phyloP scores from a whole-genome alignment of 2,329 filamentous ascomycete genomes.

The Cryoendolithus antarcticus region DNA sequence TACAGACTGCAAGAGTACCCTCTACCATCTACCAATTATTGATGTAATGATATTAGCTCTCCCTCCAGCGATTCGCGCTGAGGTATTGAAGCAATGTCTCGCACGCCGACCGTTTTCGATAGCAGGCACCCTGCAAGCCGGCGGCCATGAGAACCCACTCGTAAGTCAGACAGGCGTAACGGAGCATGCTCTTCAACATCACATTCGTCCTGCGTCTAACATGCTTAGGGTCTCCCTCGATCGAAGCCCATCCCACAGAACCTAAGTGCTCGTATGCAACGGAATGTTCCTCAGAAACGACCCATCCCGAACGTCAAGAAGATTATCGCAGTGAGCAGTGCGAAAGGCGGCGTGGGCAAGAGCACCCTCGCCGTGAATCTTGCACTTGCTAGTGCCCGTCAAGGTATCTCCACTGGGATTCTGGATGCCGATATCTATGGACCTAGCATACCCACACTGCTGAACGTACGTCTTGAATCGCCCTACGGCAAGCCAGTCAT shows the following conservation, averaged over 20 bases:
- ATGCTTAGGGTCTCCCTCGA: slow-evolving; percentile 63
- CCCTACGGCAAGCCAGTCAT: background rate
- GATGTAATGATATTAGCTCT: background rate
- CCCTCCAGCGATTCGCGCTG: background rate
- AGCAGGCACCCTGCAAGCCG: slow-evolving; percentile 1
- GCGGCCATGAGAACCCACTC: slow-evolving; percentile 17
- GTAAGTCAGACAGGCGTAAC: slow-evolving; percentile 6
- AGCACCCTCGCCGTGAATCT: slow-evolving; percentile 92
- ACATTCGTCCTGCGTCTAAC: background rate
- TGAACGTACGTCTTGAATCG: slow-evolving; percentile 55
- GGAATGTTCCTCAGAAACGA: slow-evolving; percentile 64
- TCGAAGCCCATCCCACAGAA: slow-evolving; percentile 49
- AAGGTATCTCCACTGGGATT: slow-evolving; percentile 72
- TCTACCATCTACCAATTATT: too few species aligned
- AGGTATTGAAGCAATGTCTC: slow-evolving; percentile 2
- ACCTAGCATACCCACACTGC: slow-evolving; percentile 80
- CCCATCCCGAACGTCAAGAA: slow-evolving; percentile 76
- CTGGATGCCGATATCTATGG: slow-evolving; percentile 96
- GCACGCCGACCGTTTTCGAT: slow-evolving; percentile 2
- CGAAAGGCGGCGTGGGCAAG: slow-evolving; percentile 96
- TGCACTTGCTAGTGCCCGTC: slow-evolving; percentile 71
- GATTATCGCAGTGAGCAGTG: slow-evolving; percentile 91
- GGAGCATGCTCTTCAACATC: background rate
- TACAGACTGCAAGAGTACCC: too few species aligned
- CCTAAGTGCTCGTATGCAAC: slow-evolving; percentile 59